A percentile compares a stretch with the other conserved stretches of the same genome.
phyloP scores from a whole-genome alignment of 495 filamentous ascomycete genomes.

The Penicillium steckii region DNA sequence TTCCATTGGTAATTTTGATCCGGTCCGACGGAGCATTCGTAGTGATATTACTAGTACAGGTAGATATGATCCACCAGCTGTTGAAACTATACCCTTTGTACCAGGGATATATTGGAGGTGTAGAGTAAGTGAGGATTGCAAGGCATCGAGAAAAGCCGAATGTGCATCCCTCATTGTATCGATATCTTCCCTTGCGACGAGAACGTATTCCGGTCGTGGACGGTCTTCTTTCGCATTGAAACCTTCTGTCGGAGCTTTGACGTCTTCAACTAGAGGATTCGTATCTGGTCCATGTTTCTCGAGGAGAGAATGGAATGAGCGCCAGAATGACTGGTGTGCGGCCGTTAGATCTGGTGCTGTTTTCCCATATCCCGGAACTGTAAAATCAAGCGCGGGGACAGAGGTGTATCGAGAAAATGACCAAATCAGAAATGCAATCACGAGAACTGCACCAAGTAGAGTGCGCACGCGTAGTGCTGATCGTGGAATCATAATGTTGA shows the following conservation, averaged over 20 bases:
- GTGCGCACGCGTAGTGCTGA: constrained; percentile 13
- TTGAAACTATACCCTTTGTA: constrained; percentile 45
- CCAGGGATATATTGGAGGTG: constrained; percentile 29
- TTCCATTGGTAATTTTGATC: constrained; percentile 51
- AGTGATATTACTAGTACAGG: constrained; percentile 44
- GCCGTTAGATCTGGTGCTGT: constrained; percentile 6
- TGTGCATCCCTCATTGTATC: constrained; percentile 29
- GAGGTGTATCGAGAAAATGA: constrained; percentile 10
- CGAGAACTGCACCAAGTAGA: constrained; percentile 17
- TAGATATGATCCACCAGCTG: constrained; percentile 34
- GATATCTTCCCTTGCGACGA: constrained; percentile 16
- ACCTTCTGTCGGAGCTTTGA: constrained; percentile 18
- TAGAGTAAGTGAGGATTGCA: constrained; percentile 14
- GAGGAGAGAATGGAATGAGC: constrained; percentile 9
- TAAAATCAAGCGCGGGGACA: not conserved
- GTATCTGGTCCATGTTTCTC: constrained; percentile 13
- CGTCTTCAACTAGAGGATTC: constrained; percentile 6
- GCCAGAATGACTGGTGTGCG: constrained; percentile 19
- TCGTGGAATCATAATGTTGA: constrained; percentile 3
- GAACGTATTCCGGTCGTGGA: constrained; percentile 14
- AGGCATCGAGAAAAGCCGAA: constrained; percentile 28
- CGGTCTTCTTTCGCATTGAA: constrained; percentile 14
- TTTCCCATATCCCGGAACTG: not conserved
- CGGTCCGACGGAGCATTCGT: constrained; percentile 49
- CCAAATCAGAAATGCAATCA: constrained; percentile 24